Evolutionary conservation across 441 rosid species (phyloP).

Genomic region (Mallotus japonicus): DNA sequence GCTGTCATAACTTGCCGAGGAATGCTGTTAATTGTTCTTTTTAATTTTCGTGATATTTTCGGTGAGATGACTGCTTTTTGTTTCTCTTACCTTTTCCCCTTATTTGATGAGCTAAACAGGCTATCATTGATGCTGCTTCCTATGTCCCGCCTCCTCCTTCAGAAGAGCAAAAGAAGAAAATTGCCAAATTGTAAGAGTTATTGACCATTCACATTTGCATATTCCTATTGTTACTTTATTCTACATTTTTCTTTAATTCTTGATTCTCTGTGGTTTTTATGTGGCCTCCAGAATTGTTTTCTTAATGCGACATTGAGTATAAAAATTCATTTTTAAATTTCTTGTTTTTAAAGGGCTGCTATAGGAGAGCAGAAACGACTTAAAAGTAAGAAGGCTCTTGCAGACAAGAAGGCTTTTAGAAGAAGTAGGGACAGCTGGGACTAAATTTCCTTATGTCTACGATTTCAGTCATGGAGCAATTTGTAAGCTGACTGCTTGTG

Average conservation of each 20-base stretch:
- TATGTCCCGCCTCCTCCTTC: conserved; percentile 97
- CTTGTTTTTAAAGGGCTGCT: conserved; percentile 54
- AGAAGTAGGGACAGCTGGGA: conserved; percentile 79
- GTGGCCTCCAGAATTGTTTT: too few relatives aligned
- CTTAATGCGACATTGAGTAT: too few relatives aligned
- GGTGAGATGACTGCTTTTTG: background rate
- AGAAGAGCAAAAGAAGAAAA: conserved; percentile 95
- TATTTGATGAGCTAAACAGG: conserved; percentile 40
- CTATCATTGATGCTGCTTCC: conserved; percentile 81
- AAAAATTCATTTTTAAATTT: too few relatives aligned
- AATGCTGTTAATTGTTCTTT: background rate
- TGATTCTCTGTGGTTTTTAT: too few relatives aligned
- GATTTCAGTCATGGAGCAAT: background rate
- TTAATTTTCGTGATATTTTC: background rate
- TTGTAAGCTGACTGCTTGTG: conserved; percentile 3
- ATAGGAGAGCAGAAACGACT: conserved; percentile 79
- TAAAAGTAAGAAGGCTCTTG: conserved; percentile 70
- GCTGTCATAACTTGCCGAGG: background rate
- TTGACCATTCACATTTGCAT: background rate
- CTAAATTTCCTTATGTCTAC: conserved; percentile 19
- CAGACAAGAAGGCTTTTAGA: conserved; percentile 81
- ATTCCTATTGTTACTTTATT: background rate
- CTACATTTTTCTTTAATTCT: background rate
- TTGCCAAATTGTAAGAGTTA: conserved; percentile 62
- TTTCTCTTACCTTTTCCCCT: background rate